phyloP scores from a whole-genome alignment of 371 early-diverging fungal genomes.

The Syncephalastrum sp. region DNA sequence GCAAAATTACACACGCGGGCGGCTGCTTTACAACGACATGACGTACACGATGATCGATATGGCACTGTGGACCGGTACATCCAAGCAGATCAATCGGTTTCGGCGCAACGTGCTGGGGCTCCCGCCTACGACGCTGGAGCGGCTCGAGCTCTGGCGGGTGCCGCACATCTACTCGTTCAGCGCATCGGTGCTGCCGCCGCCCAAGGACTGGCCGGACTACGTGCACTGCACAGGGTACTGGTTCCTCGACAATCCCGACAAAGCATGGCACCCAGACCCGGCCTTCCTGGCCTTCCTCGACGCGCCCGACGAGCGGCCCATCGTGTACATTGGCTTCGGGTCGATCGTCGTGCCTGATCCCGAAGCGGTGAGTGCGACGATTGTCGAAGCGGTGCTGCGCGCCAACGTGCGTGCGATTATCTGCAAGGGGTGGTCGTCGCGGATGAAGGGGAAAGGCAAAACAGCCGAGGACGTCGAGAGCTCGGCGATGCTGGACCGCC shows the following conservation, averaged over 20 bases:
- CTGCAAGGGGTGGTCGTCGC: constrained; percentile 79
- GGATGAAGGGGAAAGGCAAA: constrained; percentile 29
- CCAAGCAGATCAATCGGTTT: constrained; percentile 65
- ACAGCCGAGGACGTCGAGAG: constrained; percentile 23
- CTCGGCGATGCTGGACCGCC: constrained; percentile 24
- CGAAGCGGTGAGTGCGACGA: constrained; percentile 59
- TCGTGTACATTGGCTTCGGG: constrained; percentile 87
- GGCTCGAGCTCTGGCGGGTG: constrained; percentile 54
- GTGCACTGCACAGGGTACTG: constrained; percentile 77
- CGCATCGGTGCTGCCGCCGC: constrained; percentile 64
- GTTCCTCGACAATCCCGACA: constrained; percentile 72
- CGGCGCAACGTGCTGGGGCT: constrained; percentile 56
- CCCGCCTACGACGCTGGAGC: constrained; percentile 50
- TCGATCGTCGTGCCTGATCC: constrained; percentile 82
- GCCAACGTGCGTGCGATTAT: constrained; percentile 74
- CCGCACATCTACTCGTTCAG: constrained; percentile 80
- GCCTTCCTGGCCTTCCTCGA: constrained; percentile 56
- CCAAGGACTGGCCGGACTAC: constrained; percentile 78
- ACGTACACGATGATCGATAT: constrained; percentile 76
- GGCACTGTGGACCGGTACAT: constrained; percentile 69
- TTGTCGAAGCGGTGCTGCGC: constrained; percentile 68
- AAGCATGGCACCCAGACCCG: constrained; percentile 57
- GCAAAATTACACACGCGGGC: constrained; percentile 54
- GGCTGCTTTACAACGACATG: constrained; percentile 78
- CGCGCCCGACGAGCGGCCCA: constrained; percentile 46